Base-by-base conservation (phyloP, 1,284 basidiomycete genomes). In the Stereum hirsutum region DNA sequence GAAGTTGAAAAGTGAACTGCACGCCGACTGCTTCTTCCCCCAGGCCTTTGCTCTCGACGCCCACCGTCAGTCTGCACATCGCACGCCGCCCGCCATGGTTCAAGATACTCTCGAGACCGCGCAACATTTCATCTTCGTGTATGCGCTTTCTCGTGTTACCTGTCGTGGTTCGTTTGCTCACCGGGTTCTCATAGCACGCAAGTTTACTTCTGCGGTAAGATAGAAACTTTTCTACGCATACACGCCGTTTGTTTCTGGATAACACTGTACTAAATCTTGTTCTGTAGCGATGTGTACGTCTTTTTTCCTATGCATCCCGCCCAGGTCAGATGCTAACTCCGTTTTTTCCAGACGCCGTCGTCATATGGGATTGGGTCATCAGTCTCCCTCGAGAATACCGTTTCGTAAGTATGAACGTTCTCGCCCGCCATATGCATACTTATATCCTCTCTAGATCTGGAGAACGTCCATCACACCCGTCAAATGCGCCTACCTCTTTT, bases 321-420 rank as follows among this genome's bases (percentile, higher is more conserved):
- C 42, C 42, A 41, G 49, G 43, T 48, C 48, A 49, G 57, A 44
- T 17, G 47, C 53, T 52, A 52, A 46, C 48, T 38, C 39, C 8
- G 17, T 7, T 5, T 20, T 54, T 26, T 42, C 31, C 50, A 87
- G 84, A 88, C 59, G 79, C 84, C 44, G 76, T 88, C 34, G 78
- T 84, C 49, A 60, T 86, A 40, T 88, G 84, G 84, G 84, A 88
- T 66, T 88, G 84, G 84, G 66, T 83, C 55, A 75, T 82, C 54
- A 80, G 79, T 57, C 59, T 88, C 42, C 74, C 76, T 25, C 70
- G 81, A 61, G 84, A 88, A 62, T 85, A 75, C 65, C 72, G 72
- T 55, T 86, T 81, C 59, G 83, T 85, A 59, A 55, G 69, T 66
- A n/a, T n/a, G n/a, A n/a, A n/a, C n/a, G n/a, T n/a, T n/a, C 36